Base-by-base conservation (phyloP, 1,284 basidiomycete species). In the Cystobasidium sp. region DNA sequence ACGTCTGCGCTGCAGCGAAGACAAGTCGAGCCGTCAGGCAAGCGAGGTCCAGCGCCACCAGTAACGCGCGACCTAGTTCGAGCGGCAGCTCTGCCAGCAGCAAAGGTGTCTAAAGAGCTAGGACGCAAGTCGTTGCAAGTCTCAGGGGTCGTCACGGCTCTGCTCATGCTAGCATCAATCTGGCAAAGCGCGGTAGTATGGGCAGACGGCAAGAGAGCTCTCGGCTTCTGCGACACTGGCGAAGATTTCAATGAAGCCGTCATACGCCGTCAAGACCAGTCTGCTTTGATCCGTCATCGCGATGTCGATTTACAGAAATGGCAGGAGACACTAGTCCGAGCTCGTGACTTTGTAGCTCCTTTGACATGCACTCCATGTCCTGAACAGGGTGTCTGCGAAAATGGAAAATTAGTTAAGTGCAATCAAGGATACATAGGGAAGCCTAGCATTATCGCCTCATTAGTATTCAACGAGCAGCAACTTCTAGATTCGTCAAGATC, bases 141-240 rank as follows among this genome's bases (percentile, higher is more conserved):
- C 37, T 84, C 53, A 83, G 84, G 65, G 44, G 87, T 72, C 16
- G 87, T 80, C 55, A 86, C 75, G 58, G 80, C 76, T 78, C 85
- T 85, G 18, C 70, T 86, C 80, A 83, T 64, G 77, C 83, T 37
- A 83, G 85, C 18, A 82, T 85, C 76, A 79, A 51, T 81, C 85
- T 51, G 81, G 80, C 14, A 77, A 77, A 6, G 80, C 22, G 64
- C 64, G 18, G 31, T 16, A 16, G 49, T 83, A 67, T 85, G 81
- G 80, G 83, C 83, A 53, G 77, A 80, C 6, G 87, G 91, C 75
- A 93, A 91, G 5, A 83, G 89, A 0, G 82, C 85, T 1, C 88
- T 94, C 78, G 94, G 94, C 0, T 97, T 88, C 84, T 97, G 94
- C 82, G 90, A 94, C 78, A 83, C 88, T 10, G 88, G 86, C 7